These are phyloP conservation scores for Cryptococcus floricola DNA, from an alignment of 1,284 basidiomycete genomes.

Conservation along the genomic window DNA sequence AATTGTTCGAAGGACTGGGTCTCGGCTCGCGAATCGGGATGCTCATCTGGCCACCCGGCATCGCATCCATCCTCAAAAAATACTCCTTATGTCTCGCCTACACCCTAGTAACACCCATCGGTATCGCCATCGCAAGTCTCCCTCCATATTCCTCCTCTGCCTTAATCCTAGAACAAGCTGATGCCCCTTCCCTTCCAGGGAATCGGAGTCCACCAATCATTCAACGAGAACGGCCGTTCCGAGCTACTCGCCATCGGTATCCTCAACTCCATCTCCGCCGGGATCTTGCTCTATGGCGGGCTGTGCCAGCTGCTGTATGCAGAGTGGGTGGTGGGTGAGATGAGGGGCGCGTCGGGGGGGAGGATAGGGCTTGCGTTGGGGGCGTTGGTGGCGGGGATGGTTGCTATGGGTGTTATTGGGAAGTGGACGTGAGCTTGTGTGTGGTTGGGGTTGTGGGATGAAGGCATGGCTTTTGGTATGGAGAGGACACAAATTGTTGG, in stretches of 20 bases:
- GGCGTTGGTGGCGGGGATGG: too few relatives aligned
- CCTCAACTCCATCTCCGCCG: conserved; percentile 30
- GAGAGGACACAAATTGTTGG: too few relatives aligned
- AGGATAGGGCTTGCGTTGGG: too few relatives aligned
- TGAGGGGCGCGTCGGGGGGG: too few relatives aligned
- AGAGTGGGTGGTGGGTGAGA: too few relatives aligned
- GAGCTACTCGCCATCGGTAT: conserved; percentile 18
- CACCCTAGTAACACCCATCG: conserved; percentile 17
- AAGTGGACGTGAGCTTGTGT: too few relatives aligned
- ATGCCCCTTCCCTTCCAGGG: conserved; percentile 2
- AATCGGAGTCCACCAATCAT: conserved; percentile 9
- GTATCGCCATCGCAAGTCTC: conserved; percentile 17
- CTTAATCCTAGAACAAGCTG: too few relatives aligned
- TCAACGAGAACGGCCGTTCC: conserved; percentile 11
- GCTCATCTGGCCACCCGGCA: conserved; percentile 10
- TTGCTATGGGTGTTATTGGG: too few relatives aligned
- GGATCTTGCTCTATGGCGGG: conserved; percentile 22
- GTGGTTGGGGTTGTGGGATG: too few relatives aligned
- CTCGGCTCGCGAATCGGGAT: conserved; percentile 28
- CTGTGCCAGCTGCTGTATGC: not conserved
- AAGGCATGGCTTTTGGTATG: too few relatives aligned
- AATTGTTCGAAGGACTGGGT: conserved; percentile 31
- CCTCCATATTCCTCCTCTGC: too few relatives aligned
- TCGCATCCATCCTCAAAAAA: conserved; percentile 10
- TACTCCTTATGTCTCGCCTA: conserved; percentile 10